Evolutionary conservation across 2,329 filamentous ascomycete species (phyloP), one percentile per base, ranked within the genome.

Genomic region (Paraphaeosphaeria minitans): DNA sequence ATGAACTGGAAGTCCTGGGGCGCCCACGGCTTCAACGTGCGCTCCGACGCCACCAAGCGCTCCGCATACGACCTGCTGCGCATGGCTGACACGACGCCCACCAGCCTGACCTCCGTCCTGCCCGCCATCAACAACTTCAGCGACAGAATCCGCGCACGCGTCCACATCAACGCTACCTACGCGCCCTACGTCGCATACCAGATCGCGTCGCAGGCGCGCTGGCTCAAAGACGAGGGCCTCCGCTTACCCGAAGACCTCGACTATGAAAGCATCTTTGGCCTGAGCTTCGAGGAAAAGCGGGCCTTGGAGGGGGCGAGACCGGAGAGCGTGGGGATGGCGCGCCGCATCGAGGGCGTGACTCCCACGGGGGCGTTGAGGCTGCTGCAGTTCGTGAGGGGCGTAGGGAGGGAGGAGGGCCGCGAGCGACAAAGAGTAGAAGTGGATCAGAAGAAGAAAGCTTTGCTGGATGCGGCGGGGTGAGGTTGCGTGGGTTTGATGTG

Each of bases 321-420:
- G 0, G 92, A 96, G 77, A 96, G 87, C 60, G 82, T 99, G 22
- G 94, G 92, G 0, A 95, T 97, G 83, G 94, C 94, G 33, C 84
- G 92, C 50, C 82, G 95, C 14, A 86, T 97, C 12, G 95, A 99
- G 77, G 94, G 94, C 2, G 83, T 84, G n/a, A 84, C 82, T 59
- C 81, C 82, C 0, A 73, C 77, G 31, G 82, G 82, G 0, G 80
- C 81, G 27, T 62, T 84, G 63, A 70, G 85, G 55, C 72, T 95
- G 61, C 76, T 94, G 57, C 82, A 81, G 24, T 84, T 85, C 72
- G 87, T 92, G n/a, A 81, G 80, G 64, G 79, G 78, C 2, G 74
- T 69, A 33, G 74, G 74, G 58, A 74, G 66, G 56, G 72, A 65
- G 47, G 71, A 75, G 58, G 64, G 66, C 51, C 70, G 70, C 55